Base-by-base conservation (phyloP, 2,329 filamentous ascomycete species). In the Hypoxylon sp. region DNA sequence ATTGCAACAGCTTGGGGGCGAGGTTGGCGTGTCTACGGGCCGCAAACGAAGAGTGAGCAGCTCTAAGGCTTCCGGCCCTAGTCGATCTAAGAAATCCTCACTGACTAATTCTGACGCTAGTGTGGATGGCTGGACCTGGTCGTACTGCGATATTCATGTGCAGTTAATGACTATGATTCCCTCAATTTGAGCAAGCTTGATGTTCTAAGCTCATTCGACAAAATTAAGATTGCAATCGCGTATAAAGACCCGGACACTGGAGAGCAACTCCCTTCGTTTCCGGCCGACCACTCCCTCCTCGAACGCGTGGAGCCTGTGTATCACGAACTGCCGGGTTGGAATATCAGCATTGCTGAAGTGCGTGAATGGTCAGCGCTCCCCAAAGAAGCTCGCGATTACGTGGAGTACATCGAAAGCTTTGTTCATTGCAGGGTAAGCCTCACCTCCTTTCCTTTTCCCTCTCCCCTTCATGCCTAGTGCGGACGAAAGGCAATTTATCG, bases 161-260 rank as follows among this genome's bases (percentile, higher is more conserved):
- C 67, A 11, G 61, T 70, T 24, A 71, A 71, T 44, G 63, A 71
- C 64, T 71, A 71, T 22, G 66, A 64, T 14, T 64, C 57, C n/a
- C 48, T 71, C 14, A 65, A 71, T 28, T 30, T 71, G 24, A 71
- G 63, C n/a, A 71, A 85, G 75, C 82, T 89, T 24, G 86, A 89
- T 67, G 82, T 89, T 28, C 79, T 89, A 2, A 86, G 89, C 70
- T 81, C 82, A 54, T 89, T 92, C 71, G 81, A 83, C 1, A 86
- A 86, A 76, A 81, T 92, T 72, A 87, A 90, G 72, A 54, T 72
- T 59, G 87, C 87, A 7, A 85, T 86, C 14, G 84, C 83, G 3
- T 92, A 92, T 74, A 75, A 71, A 14, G 64, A 77, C 30, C 69
- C 71, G 9, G 30, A 14, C 26, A 72, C 72, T 5, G 73, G 67